A percentile compares a stretch with the other conserved stretches of the same genome.
Evolutionary conservation across 768 basidiomycete genomes (phyloP).

Genomic region (Boletus huronensis): DNA sequence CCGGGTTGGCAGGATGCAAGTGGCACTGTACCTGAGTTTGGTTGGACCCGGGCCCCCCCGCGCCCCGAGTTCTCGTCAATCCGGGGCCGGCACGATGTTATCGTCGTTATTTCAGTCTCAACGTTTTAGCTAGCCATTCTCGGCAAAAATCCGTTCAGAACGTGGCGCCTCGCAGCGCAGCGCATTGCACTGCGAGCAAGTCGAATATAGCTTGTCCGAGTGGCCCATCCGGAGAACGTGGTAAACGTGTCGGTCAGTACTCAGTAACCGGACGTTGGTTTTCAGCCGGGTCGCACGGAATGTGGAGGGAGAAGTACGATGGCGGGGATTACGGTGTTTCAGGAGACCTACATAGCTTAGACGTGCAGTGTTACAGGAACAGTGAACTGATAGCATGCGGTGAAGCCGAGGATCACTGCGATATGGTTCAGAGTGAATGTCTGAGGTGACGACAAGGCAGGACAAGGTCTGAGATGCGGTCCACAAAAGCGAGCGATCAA

Average conservation of each 20-base stretch:
- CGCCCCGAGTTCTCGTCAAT: background rate
- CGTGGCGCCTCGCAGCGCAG: constrained; percentile 3
- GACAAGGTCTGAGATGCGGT: background rate
- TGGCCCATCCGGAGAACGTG: constrained; percentile 4
- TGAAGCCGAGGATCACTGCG: background rate
- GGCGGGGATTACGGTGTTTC: background rate
- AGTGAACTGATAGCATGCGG: background rate
- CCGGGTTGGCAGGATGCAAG: too few species aligned
- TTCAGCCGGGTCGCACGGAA: background rate
- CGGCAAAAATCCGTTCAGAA: constrained; percentile 1
- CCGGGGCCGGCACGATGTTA: constrained; percentile 1
- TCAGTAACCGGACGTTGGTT: background rate
- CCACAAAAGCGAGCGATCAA: too few species aligned
- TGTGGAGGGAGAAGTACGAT: background rate
- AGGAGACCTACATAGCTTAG: background rate
- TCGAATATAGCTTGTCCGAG: background rate
- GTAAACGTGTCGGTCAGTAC: background rate
- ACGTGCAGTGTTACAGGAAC: background rate
- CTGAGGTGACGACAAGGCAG: background rate
- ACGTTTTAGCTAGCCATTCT: background rate
- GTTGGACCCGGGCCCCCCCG: background rate
- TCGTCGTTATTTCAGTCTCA: background rate
- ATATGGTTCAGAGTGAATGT: background rate
- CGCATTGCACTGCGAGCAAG: background rate
- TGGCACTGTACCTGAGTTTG: too few species aligned